Evolutionary conservation across 2,329 filamentous ascomycete species (phyloP).

Genomic region (Macrophomina tecta): DNA sequence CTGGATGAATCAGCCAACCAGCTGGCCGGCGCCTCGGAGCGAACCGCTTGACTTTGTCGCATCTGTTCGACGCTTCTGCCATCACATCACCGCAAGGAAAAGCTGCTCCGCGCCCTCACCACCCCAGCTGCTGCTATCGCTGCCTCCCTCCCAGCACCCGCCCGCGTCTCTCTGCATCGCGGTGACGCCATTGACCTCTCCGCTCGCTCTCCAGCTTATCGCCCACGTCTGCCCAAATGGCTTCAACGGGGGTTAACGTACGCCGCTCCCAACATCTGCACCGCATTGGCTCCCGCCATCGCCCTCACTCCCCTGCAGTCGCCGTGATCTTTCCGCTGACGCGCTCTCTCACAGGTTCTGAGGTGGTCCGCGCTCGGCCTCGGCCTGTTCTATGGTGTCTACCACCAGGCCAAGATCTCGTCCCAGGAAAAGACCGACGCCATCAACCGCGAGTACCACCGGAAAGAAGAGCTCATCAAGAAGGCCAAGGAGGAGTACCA

Average conservation of each 20-base stretch:
- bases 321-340: conserved; percentile 4
- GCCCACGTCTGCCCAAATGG: conserved; percentile 24
- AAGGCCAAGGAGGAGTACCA: conserved; percentile 90
- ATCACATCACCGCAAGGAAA: conserved; percentile 25
- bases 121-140: conserved; percentile 13
- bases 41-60: conserved; percentile 27
- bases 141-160: conserved; percentile 22
- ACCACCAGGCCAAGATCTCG: conserved; percentile 84
- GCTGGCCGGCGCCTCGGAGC: conserved; percentile 24
- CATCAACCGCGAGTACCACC: conserved; percentile 82
- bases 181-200: conserved; percentile 27
- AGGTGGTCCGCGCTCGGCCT: conserved; percentile 93
- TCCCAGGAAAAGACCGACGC: conserved; percentile 72
- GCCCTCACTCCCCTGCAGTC: background rate
- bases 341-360: conserved; percentile 71
- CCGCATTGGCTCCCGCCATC: conserved; percentile 25
- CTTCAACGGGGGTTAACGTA: conserved; percentile 56
- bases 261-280: conserved; percentile 36
- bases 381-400: conserved; percentile 94
- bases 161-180: conserved; percentile 26
- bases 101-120: conserved; percentile 20
- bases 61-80: conserved; percentile 26
- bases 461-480: conserved; percentile 89
- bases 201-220: conserved; percentile 22
- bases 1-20: conserved; percentile 28